Evolutionary conservation across 768 basidiomycete genomes (phyloP).

Genomic region (Tylopilus rubrobrunneus): DNA sequence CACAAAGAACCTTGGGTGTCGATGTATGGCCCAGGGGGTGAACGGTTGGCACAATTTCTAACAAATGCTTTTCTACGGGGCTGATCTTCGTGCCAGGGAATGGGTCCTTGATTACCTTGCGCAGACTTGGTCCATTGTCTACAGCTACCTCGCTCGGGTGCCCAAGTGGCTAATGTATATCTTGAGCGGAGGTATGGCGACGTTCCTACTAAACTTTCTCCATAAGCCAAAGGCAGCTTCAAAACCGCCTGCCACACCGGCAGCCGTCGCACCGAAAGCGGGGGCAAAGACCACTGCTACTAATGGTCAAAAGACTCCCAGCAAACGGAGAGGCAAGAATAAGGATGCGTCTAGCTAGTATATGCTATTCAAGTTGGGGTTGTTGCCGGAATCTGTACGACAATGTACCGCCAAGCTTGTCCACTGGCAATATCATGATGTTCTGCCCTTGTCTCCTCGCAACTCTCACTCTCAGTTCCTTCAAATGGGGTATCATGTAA

Average conservation of each 20-base stretch:
- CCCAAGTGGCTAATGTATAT: slow-evolving; percentile 75
- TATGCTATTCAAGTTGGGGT: neutral
- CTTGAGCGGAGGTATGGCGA: slow-evolving; percentile 60
- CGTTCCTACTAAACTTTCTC: slow-evolving; percentile 61
- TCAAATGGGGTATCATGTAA: too few relatives aligned
- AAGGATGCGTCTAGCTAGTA: neutral
- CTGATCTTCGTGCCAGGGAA: slow-evolving; percentile 46
- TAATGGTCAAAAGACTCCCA: slow-evolving; percentile 17
- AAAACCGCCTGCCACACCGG: slow-evolving; percentile 2
- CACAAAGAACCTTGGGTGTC: slow-evolving; percentile 65
- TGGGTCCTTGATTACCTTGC: slow-evolving; percentile 62
- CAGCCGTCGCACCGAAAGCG: neutral
- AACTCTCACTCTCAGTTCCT: too few relatives aligned
- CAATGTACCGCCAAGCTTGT: too few relatives aligned
- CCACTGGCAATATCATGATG: too few relatives aligned
- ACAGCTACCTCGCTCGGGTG: slow-evolving; percentile 48
- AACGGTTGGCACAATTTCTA: slow-evolving; percentile 42
- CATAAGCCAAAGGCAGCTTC: slow-evolving; percentile 37
- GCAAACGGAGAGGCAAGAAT: slow-evolving; percentile 30
- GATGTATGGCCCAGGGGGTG: slow-evolving; percentile 71
- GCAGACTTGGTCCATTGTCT: slow-evolving; percentile 42
- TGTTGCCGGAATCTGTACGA: too few relatives aligned
- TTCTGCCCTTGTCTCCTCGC: too few relatives aligned
- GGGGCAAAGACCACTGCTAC: slow-evolving; percentile 16
- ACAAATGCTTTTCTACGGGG: neutral